Evolutionary conservation across 805 yeast genomes (phyloP).

Genomic region (Myxozyma geophila): DNA sequence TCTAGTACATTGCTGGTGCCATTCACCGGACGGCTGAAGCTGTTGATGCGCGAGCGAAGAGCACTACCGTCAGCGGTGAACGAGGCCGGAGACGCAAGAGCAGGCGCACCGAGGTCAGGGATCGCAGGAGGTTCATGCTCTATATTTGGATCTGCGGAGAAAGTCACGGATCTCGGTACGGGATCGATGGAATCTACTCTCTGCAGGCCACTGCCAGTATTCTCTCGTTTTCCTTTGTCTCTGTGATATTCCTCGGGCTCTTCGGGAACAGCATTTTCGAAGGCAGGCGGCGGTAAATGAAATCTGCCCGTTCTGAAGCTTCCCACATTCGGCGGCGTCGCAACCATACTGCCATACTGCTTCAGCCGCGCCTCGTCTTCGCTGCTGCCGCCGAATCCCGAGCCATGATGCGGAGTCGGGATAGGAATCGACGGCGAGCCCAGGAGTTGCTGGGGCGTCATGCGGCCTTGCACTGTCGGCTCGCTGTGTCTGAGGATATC

Average conservation of each 20-base stretch:
- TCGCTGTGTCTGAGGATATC: too few species aligned
- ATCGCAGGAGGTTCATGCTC: conserved; percentile 16
- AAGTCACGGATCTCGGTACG: conserved; percentile 22
- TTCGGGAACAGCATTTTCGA: not conserved
- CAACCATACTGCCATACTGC: conserved; percentile 32
- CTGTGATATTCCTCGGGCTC: too few species aligned
- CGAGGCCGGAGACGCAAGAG: conserved; percentile 1
- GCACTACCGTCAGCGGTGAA: not conserved
- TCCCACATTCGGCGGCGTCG: conserved; percentile 32
- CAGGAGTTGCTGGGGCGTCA: conserved; percentile 33
- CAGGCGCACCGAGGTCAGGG: conserved; percentile 28
- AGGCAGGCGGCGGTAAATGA: conserved; percentile 32
- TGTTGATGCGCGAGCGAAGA: not conserved
- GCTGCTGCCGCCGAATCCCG: not conserved
- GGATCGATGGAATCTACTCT: not conserved
- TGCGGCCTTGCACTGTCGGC: conserved; percentile 5
- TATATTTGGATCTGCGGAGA: conserved; percentile 13
- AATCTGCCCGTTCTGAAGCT: conserved; percentile 2
- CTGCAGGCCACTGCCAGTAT: not conserved
- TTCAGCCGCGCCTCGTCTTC: conserved; percentile 2
- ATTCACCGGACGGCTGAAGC: not conserved
- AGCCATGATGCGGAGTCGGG: conserved; percentile 2
- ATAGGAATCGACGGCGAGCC: conserved; percentile 20
- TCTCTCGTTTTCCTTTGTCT: not conserved
- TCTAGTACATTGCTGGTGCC: not conserved